Evolutionary conservation across 2,329 filamentous ascomycete species (phyloP).

Genomic region (Spiromastix sp.): DNA sequence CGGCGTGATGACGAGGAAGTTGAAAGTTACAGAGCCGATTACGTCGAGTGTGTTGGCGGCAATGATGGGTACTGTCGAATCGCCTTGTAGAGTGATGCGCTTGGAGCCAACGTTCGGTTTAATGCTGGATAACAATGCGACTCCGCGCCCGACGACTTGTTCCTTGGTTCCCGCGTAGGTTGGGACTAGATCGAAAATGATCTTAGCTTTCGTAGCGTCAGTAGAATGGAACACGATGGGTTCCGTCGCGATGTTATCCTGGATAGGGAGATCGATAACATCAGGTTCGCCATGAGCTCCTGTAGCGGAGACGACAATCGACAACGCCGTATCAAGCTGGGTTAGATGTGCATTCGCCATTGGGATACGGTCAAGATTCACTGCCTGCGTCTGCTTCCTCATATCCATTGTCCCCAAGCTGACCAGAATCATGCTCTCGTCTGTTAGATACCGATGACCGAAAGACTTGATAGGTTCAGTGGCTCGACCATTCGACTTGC

Average conservation of each 20-base stretch:
- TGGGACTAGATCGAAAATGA: slow-evolving; percentile 89
- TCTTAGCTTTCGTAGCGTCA: slow-evolving; percentile 70
- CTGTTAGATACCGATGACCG: slow-evolving; percentile 85
- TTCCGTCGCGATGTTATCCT: slow-evolving; percentile 88
- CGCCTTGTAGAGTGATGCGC: slow-evolving; percentile 84
- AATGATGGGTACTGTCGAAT: slow-evolving; percentile 84
- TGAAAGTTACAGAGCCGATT: slow-evolving; percentile 92
- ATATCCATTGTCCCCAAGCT: slow-evolving; percentile 93
- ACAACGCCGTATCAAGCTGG: slow-evolving; percentile 86
- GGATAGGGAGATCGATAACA: slow-evolving; percentile 82
- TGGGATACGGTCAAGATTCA: slow-evolving; percentile 80
- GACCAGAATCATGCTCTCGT: slow-evolving; percentile 82
- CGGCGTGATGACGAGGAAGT: slow-evolving; percentile 88
- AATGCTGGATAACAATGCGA: slow-evolving; percentile 77
- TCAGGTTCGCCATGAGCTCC: slow-evolving; percentile 80
- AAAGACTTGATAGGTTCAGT: slow-evolving; percentile 86
- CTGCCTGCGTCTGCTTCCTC: slow-evolving; percentile 67
- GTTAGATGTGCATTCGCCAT: slow-evolving; percentile 81
- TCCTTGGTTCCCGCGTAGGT: slow-evolving; percentile 81
- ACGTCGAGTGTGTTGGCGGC: slow-evolving; percentile 73
- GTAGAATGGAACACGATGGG: slow-evolving; percentile 79
- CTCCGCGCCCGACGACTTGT: slow-evolving; percentile 75
- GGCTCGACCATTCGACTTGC: slow-evolving; percentile 37
- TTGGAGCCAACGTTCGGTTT: slow-evolving; percentile 74
- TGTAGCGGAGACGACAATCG: slow-evolving; percentile 76